A percentile compares a stretch with the other conserved stretches of the same genome.
Conservation (phyloP, 108 stramenopile species). For the Aurantiochytrium sp. region DNA sequence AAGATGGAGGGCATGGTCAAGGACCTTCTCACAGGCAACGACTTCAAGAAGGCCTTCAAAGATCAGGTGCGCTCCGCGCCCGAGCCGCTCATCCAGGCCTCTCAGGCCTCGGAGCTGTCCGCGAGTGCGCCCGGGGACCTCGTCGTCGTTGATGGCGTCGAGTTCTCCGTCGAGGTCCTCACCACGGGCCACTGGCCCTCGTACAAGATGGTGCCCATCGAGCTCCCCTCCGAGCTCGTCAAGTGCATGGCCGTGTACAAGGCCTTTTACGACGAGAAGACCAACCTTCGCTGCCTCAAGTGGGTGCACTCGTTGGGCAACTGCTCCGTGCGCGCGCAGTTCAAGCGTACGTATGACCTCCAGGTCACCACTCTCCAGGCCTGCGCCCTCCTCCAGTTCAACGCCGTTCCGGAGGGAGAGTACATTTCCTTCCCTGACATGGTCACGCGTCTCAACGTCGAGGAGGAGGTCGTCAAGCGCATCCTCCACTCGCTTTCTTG, state of each 20-base stretch:
- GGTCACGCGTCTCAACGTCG: constrained; percentile 68
- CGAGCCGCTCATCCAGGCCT: background rate
- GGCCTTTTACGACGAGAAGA: constrained; percentile 58
- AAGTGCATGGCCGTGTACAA: constrained; percentile 85
- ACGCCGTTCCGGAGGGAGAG: constrained; percentile 54
- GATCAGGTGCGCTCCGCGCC: constrained; percentile 50
- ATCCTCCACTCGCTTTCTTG: constrained; percentile 93
- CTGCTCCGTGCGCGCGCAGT: constrained; percentile 79
- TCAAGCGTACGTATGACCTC: constrained; percentile 91
- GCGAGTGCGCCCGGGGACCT: background rate
- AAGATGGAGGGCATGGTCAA: constrained; percentile 99
- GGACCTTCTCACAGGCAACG: constrained; percentile 88
- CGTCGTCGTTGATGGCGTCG: constrained; percentile 42
- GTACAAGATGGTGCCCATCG: constrained; percentile 82
- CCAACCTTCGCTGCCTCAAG: constrained; percentile 25
- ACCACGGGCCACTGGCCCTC: constrained; percentile 98
- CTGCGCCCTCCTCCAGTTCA: constrained; percentile 74
- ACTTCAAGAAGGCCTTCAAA: constrained; percentile 84
- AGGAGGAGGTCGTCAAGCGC: constrained; percentile 83
- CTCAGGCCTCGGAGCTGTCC: background rate
- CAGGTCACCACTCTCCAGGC: constrained; percentile 95
- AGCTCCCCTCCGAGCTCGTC: constrained; percentile 78
- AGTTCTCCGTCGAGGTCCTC: constrained; percentile 86
- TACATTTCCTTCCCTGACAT: constrained; percentile 67
- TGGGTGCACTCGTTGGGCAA: constrained; percentile 82